Base-by-base conservation (phyloP, 345 rosid genomes). In the Trapa bicornis region DNA sequence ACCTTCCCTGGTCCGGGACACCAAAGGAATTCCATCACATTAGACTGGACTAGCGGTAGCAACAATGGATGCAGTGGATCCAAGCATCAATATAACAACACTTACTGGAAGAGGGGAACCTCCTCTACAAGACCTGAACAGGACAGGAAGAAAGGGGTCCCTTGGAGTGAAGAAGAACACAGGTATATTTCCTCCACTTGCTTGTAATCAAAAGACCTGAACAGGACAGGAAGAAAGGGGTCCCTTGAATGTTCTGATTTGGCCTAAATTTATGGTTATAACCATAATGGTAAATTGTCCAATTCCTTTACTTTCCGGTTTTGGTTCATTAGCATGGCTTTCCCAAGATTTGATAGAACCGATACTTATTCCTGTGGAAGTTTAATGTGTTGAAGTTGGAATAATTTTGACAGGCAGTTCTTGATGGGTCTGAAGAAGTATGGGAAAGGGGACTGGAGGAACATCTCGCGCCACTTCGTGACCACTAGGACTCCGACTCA, bases 91-190 rank as follows among this genome's bases (percentile, higher is more conserved):
- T 85, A 81, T 74, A 75, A 78, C 64, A 75, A 78, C 64, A 69
- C 81, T 22, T 85, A 87, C 67, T 94, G 85, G 16, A 95, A 86
- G 74, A 83, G 96, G 74, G 87, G 87, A 70, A 64, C 85, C 0
- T 79, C 85, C 0, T 79, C 78, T 0, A 71, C 80, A 6, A 73
- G 92, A 47, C 73, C 91, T 3, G 96, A 95, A 67, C 96, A 83
- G 61, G 99, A 95, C 67, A 82, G 97, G 79, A 95, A 95, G 88
- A 95, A 89, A 83, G 99, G 99, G 22, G 90, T 95, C 36, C 97
- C 99, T 1, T 94, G 99, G 99, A 94, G 97, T 1, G 99, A 94
- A 73, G 99, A 91, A 72, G 99, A 95, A 73, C 99, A 95, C 80
- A 95, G 96, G 99, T 91, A 38, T 16, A 57, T 50, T 37, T 16